A percentile compares a stretch with the other conserved stretches of the same genome.
phyloP scores from a whole-genome alignment of 805 yeast species.

The Candida xyloterini region DNA sequence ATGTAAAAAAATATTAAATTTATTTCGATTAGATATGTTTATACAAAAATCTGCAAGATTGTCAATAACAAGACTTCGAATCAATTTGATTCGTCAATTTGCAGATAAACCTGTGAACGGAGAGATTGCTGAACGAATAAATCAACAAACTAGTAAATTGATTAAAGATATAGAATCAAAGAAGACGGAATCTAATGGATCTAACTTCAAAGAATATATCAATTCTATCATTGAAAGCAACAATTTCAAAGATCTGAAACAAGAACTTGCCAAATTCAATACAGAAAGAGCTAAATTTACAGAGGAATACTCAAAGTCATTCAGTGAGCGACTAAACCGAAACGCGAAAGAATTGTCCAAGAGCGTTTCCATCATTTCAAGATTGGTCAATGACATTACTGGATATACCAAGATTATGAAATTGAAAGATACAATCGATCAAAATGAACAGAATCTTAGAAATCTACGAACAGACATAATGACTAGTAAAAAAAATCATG shows the following conservation, averaged over 20 bases:
- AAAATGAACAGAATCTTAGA: slow-evolving; percentile 50
- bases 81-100: background rate
- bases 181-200: slow-evolving; percentile 8
- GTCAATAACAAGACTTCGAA: background rate
- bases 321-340: slow-evolving; percentile 42
- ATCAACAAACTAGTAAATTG: slow-evolving; percentile 14
- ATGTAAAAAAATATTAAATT: background rate
- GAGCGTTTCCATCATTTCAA: slow-evolving; percentile 56
- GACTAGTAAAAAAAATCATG: slow-evolving; percentile 47
- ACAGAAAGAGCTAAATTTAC: slow-evolving; percentile 22
- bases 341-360: slow-evolving; percentile 55
- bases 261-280: slow-evolving; percentile 30
- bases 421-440: slow-evolving; percentile 59
- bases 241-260: slow-evolving; percentile 32
- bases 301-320: slow-evolving; percentile 36
- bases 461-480: slow-evolving; percentile 47
- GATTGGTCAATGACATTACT: slow-evolving; percentile 82
- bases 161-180: slow-evolving; percentile 20
- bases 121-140: slow-evolving; percentile 6
- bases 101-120: background rate
- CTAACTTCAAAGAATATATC: slow-evolving; percentile 17
- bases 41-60: background rate
- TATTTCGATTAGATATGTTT: slow-evolving; percentile 4
- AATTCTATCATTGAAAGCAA: slow-evolving; percentile 32
- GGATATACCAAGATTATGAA: slow-evolving; percentile 83